Evolutionary conservation across 352 stramenopile species (phyloP).

Genomic region (Globisporangium acanthophoron): DNA sequence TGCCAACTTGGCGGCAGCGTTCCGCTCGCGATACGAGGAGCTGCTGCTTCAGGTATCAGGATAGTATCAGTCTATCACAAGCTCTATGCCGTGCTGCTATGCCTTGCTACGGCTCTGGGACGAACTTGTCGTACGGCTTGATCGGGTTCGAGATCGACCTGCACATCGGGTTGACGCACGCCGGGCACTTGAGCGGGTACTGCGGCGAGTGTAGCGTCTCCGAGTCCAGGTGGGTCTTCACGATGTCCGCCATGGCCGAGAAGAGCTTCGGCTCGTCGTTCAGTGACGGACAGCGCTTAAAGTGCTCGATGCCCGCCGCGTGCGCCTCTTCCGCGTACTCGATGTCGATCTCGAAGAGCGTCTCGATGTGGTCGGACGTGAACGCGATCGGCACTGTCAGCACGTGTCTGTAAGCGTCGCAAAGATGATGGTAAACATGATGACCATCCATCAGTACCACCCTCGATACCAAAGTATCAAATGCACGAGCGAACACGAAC

Average conservation of each 20-base stretch:
- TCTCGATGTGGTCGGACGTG: conserved; percentile 99
- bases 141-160: conserved; percentile 82
- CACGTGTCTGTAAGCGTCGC: conserved; percentile 61
- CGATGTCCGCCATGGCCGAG: conserved; percentile 95
- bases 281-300: conserved; percentile 93
- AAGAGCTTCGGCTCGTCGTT: conserved; percentile 96
- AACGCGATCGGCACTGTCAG: conserved; percentile 98
- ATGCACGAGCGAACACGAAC: too few relatives aligned
- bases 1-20: conserved; percentile 42
- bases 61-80: too few relatives aligned
- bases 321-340: conserved; percentile 97
- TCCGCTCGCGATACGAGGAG: conserved; percentile 36
- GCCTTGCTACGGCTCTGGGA: background rate
- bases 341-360: conserved; percentile 99
- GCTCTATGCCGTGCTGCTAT: too few relatives aligned
- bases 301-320: conserved; percentile 93
- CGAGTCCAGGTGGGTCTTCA: conserved; percentile 90
- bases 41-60: conserved; percentile 16
- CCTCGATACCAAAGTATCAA: background rate
- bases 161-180: conserved; percentile 81
- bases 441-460: background rate
- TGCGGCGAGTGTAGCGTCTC: conserved; percentile 65
- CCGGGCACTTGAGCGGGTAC: conserved; percentile 84
- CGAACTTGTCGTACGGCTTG: conserved; percentile 55
- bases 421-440: background rate